Evolutionary conservation across 2,329 filamentous ascomycete genomes (phyloP).

Genomic region (Colletotrichum ledebouriae): DNA sequence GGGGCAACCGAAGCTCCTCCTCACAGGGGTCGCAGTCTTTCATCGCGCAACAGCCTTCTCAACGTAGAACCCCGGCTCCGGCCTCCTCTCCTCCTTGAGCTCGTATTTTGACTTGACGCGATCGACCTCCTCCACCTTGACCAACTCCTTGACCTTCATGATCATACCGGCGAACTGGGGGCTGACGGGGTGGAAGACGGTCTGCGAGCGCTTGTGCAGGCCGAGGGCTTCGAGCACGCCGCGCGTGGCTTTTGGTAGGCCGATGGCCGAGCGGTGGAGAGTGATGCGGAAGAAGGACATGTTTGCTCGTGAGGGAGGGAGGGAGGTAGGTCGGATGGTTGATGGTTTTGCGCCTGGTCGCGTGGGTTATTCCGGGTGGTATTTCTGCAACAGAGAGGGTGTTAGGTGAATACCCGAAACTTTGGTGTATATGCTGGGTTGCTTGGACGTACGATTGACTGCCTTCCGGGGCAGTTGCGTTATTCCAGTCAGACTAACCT

Average conservation of each 20-base stretch:
- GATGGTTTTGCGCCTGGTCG: not conserved
- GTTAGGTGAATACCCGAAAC: not conserved
- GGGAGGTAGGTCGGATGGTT: not conserved
- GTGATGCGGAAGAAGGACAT: slow-evolving; percentile 94
- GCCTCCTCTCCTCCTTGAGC: slow-evolving; percentile 78
- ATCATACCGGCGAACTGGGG: slow-evolving; percentile 89
- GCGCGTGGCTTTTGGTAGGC: slow-evolving; percentile 82
- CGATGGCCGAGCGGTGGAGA: slow-evolving; percentile 89
- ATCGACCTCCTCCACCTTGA: slow-evolving; percentile 84
- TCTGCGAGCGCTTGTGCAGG: slow-evolving; percentile 85
- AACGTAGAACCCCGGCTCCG: slow-evolving; percentile 84
- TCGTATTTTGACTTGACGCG: slow-evolving; percentile 73
- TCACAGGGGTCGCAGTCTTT: slow-evolving; percentile 10
- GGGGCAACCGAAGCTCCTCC: too few relatives aligned
- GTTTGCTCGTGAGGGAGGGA: slow-evolving; percentile 1
- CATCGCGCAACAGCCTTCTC: slow-evolving; percentile 67
- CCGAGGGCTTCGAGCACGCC: slow-evolving; percentile 89
- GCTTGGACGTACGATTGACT: not conserved
- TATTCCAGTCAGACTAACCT: slow-evolving; percentile 12
- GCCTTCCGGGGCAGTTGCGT: not conserved
- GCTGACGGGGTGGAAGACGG: slow-evolving; percentile 89
- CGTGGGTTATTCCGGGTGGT: slow-evolving; percentile 1
- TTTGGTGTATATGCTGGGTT: too few relatives aligned
- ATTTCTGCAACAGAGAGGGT: not conserved
- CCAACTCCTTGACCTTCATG: slow-evolving; percentile 93